Evolutionary conservation across 1,284 basidiomycete genomes (phyloP), one percentile per base, ranked within the genome.

Genomic region (Athelia sp.): DNA sequence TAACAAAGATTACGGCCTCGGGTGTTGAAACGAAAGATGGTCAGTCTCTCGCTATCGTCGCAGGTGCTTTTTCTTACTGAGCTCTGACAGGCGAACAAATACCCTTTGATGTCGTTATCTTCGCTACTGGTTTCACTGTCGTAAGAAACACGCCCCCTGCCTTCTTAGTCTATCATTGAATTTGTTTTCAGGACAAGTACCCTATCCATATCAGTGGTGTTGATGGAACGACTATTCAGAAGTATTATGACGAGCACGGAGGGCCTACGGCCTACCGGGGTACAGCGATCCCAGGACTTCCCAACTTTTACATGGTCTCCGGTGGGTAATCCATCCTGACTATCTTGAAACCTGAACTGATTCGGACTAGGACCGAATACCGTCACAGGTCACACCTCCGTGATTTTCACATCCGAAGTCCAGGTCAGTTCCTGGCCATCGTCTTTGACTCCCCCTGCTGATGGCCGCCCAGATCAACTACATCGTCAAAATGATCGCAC

Each of bases 301-400:
- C 74, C 0, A 74, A 74, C 50, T 65, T 70, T 40, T 73, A 64
- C 54, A 62, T 63, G 17, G 50, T 76, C 2, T 52, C 58, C 46
- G 73, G 73, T 67, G 50, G 19, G 59, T 60, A n/a, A n/a, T 4
- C 48, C 14, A 29, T 35, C 19, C 35, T 35, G 23, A 52, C 18
- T 23, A 43, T 49, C 44, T 40, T 50, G 40, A 24, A 34, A 21
- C 19, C 26, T 17, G 36, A 52, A n/a, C 43, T 38, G 8, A 18
- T 36, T 26, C 22, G 11, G 22, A 32, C 38, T 51, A 77, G 76
- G 76, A 11, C 75, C 76, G 0, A 78, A 78, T 53, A 73, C 70
- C 0, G 56, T 59, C 2, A 73, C 76, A 1, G 75, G 76, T 0
- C 71, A 75, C 51, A 71, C 70, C 0, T 78, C 76, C 3, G 70